Evolutionary conservation across 1,284 basidiomycete species (phyloP).

Genomic region (Tausonia pullulans): DNA sequence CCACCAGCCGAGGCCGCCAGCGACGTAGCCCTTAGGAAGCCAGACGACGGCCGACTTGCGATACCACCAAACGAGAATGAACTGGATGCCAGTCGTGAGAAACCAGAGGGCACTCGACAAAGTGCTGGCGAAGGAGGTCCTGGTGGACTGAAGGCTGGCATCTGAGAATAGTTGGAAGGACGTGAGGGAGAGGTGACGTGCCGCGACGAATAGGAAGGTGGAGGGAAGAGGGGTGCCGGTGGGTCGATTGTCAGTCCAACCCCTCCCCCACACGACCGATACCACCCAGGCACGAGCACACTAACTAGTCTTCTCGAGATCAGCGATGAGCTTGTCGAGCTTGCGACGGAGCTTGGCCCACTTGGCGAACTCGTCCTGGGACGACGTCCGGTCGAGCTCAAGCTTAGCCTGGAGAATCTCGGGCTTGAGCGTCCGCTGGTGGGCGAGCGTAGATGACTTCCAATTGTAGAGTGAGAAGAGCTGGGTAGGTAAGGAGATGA

Average conservation of each 20-base stretch:
- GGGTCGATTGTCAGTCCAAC: neutral
- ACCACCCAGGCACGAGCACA: constrained; percentile 22
- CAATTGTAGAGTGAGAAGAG: constrained; percentile 17
- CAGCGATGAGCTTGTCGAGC: constrained; percentile 84
- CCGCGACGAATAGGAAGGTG: neutral
- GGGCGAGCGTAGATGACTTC: neutral
- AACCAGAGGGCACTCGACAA: constrained; percentile 69
- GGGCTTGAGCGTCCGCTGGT: constrained; percentile 51
- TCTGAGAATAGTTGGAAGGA: constrained; percentile 41
- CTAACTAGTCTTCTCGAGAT: constrained; percentile 87
- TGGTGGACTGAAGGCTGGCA: constrained; percentile 50
- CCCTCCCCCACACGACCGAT: neutral
- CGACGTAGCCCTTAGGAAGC: constrained; percentile 74
- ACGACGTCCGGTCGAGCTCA: constrained; percentile 77
- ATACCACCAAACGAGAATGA: constrained; percentile 78
- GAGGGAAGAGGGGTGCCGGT: neutral
- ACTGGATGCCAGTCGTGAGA: constrained; percentile 69
- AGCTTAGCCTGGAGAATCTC: constrained; percentile 69
- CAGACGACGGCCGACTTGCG: constrained; percentile 79
- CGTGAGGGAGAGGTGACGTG: neutral
- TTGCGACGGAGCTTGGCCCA: constrained; percentile 90
- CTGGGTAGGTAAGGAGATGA: constrained; percentile 14
- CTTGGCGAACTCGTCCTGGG: constrained; percentile 96
- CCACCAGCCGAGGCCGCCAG: constrained; percentile 66
- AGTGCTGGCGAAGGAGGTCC: constrained; percentile 55